Conservation (phyloP, 2,329 filamentous ascomycete genomes). For the Sphaerulina musiva region DNA sequence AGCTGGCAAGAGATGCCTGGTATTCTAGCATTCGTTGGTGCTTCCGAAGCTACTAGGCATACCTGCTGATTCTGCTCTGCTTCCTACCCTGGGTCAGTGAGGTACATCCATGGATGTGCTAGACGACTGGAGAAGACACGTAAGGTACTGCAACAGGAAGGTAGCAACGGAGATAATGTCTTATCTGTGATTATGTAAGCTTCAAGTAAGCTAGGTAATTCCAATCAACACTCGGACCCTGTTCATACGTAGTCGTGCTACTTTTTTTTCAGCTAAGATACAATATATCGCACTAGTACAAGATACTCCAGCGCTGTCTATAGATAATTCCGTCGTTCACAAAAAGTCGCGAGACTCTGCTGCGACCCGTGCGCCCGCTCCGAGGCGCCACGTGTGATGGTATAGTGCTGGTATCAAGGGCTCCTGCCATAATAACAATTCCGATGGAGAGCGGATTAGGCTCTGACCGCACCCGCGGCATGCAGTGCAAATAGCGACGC, state of each 20-base stretch:
- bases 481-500: neutral
- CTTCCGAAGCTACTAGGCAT: too few relatives aligned
- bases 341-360: slow-evolving; percentile 7
- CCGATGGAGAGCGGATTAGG: neutral
- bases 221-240: neutral
- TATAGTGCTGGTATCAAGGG: slow-evolving; percentile 19
- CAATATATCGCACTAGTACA: neutral
- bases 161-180: too few relatives aligned
- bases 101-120: too few relatives aligned
- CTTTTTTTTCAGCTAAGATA: slow-evolving; percentile 5
- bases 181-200: too few relatives aligned
- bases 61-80: too few relatives aligned
- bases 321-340: neutral
- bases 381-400: slow-evolving; percentile 17
- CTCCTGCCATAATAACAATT: slow-evolving; percentile 1
- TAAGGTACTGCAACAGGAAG: too few relatives aligned
- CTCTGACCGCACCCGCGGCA: neutral
- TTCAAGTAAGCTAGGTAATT: neutral
- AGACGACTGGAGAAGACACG: too few relatives aligned
- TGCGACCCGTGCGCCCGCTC: neutral
- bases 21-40: too few relatives aligned
- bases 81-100: too few relatives aligned
- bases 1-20: too few relatives aligned
- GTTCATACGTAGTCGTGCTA: neutral
- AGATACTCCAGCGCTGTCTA: neutral